These are phyloP conservation scores for Gaultheria prostrata DNA, from an alignment of 148 eudicot species.

Conservation along the genomic window DNA sequence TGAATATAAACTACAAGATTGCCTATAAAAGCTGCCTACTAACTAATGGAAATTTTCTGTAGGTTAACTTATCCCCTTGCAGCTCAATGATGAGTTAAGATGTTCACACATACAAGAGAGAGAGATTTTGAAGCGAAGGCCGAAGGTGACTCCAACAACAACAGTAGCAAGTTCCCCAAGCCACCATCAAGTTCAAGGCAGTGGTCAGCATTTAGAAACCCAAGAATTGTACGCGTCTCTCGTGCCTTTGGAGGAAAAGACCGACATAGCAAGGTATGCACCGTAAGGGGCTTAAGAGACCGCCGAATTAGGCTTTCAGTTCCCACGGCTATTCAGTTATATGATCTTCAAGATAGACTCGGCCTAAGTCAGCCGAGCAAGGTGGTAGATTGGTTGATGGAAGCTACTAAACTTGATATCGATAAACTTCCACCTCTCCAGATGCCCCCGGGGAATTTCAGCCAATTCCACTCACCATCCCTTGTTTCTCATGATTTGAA, in stretches of 20 bases:
- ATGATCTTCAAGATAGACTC: constrained; percentile 75
- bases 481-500: constrained; percentile 28
- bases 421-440: constrained; percentile 80
- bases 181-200: constrained; percentile 52
- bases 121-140: constrained; percentile 34
- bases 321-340: constrained; percentile 74
- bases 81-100: constrained; percentile 26
- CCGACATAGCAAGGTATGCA: constrained; percentile 76
- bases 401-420: constrained; percentile 60
- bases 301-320: constrained; percentile 72
- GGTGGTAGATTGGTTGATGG: constrained; percentile 80
- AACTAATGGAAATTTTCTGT: neutral
- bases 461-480: constrained; percentile 30
- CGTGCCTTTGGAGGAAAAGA: constrained; percentile 78
- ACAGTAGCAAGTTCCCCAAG: constrained; percentile 17
- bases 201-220: constrained; percentile 70
- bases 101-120: constrained; percentile 44
- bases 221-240: constrained; percentile 72
- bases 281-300: constrained; percentile 69
- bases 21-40: neutral
- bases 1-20: neutral
- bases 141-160: constrained; percentile 26
- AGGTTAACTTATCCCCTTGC: constrained; percentile 9
- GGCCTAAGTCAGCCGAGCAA: constrained; percentile 77
- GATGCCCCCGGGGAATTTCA: constrained; percentile 35